Percentiles rank a stretch among this genome's conserved stretches.
Evolutionary conservation across 75 land plant species (phyloP).

Genomic region (Larix kaempferi): DNA sequence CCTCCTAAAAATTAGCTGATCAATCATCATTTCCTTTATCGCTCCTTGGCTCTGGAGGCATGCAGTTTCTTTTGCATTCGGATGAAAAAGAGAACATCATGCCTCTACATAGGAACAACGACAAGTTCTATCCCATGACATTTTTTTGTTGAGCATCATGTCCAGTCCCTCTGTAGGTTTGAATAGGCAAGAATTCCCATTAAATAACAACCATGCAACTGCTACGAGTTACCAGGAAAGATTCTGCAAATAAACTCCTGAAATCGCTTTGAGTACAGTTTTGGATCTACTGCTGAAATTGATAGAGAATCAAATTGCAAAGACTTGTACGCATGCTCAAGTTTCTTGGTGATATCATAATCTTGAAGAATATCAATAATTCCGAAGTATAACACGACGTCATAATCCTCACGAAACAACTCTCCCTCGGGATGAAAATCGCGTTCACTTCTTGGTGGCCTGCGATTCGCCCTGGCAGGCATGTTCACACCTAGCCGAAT

Average conservation of each 20-base stretch:
- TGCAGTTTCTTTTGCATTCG: neutral
- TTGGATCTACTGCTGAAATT: constrained; percentile 56
- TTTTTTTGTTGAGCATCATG: neutral
- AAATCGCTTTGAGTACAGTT: constrained; percentile 45
- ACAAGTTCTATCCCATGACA: neutral
- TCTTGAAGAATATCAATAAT: constrained; percentile 60
- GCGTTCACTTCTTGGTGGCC: constrained; percentile 17
- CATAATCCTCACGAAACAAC: constrained; percentile 33
- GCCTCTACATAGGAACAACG: neutral
- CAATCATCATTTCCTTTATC: neutral
- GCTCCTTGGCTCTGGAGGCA: neutral
- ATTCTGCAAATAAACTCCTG: constrained; percentile 40
- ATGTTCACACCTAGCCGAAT: constrained; percentile 41
- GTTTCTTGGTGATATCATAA: constrained; percentile 39
- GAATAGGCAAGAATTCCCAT: too few species aligned
- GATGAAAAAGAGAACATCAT: neutral
- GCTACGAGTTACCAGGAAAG: constrained; percentile 29
- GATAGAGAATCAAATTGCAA: constrained; percentile 52
- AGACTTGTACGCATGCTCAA: constrained; percentile 66
- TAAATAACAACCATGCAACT: neutral
- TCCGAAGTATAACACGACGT: constrained; percentile 54
- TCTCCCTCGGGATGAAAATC: constrained; percentile 15
- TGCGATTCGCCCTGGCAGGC: constrained; percentile 57
- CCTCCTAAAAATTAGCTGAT: neutral
- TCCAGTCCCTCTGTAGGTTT: too few species aligned